A percentile compares a stretch with the other conserved stretches of the same genome.
phyloP scores from a whole-genome alignment of 1,139 yeast genomes.

The Geotrichum phurueaensis region DNA sequence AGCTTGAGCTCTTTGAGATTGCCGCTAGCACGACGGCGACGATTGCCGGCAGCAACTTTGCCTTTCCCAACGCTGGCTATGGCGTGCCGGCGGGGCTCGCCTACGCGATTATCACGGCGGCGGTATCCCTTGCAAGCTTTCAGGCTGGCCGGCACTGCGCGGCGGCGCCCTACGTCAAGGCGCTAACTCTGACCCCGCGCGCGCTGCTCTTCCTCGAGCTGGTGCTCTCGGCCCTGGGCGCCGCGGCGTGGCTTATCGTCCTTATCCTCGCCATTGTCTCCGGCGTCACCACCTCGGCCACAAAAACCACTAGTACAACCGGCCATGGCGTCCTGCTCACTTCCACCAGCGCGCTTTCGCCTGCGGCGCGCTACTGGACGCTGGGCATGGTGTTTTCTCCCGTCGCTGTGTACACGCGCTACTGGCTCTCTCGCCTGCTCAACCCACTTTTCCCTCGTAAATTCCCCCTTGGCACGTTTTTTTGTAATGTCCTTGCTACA shows the following conservation, averaged over 20 bases:
- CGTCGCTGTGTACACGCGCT: conserved; percentile 58
- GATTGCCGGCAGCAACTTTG: neutral
- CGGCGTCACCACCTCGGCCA: neutral
- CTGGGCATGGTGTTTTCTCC: conserved; percentile 58
- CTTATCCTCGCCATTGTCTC: conserved; percentile 41
- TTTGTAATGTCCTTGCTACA: conserved; percentile 59
- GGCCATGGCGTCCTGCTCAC: neutral
- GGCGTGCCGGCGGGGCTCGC: conserved; percentile 52
- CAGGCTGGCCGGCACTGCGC: conserved; percentile 43
- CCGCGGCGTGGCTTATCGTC: conserved; percentile 40
- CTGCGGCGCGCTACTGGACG: conserved; percentile 58
- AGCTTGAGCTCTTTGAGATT: conserved; percentile 55
- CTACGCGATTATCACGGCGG: conserved; percentile 35
- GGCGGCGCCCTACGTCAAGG: neutral
- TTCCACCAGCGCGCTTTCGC: neutral
- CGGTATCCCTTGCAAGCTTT: conserved; percentile 42
- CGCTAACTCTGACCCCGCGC: neutral
- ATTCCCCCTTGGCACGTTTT: conserved; percentile 72
- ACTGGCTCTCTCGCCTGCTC: conserved; percentile 45
- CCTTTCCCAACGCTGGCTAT: conserved; percentile 45
- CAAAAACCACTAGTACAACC: neutral
- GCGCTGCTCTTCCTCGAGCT: conserved; percentile 3
- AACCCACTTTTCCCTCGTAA: conserved; percentile 36
- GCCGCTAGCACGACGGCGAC: conserved; percentile 40
- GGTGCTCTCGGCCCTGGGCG: conserved; percentile 29